Conservation (phyloP, 257 asterid species). For the Nicotiana sylvestris region DNA sequence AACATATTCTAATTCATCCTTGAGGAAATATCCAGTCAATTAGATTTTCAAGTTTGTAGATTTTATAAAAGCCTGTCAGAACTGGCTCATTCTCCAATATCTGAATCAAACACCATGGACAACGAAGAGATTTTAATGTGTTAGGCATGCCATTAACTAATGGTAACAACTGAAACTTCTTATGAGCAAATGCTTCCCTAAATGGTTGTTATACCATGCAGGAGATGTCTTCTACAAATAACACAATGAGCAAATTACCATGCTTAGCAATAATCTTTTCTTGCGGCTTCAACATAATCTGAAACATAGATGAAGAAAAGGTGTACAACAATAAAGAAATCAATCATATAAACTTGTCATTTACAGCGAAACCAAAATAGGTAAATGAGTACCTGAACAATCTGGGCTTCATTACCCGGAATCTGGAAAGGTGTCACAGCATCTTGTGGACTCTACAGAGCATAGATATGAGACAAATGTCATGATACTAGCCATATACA, state of each 20-base stretch:
- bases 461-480: slow-evolving; percentile 15
- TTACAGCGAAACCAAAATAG: neutral
- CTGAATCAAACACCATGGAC: neutral
- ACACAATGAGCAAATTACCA: slow-evolving; percentile 45
- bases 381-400: slow-evolving; percentile 68
- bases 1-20: neutral
- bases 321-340: slow-evolving; percentile 4
- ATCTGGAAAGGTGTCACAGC: slow-evolving; percentile 93
- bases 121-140: neutral
- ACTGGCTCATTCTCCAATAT: neutral
- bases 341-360: neutral
- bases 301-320: slow-evolving; percentile 18
- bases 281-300: slow-evolving; percentile 98
- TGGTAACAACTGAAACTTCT: neutral
- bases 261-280: slow-evolving; percentile 84
- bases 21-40: neutral
- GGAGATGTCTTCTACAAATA: neutral
- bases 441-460: slow-evolving; percentile 90
- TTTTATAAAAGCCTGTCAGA: neutral
- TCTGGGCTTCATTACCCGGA: slow-evolving; percentile 97
- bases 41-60: neutral
- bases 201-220: neutral
- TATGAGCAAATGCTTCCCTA: neutral
- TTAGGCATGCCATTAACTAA: neutral
- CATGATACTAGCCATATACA: slow-evolving; percentile 14